Percentiles rank a stretch among this genome's conserved stretches.
These are phyloP conservation scores for Pharnaceum exiguum DNA, from an alignment of 148 eudicot genomes.

Conservation along the genomic window DNA sequence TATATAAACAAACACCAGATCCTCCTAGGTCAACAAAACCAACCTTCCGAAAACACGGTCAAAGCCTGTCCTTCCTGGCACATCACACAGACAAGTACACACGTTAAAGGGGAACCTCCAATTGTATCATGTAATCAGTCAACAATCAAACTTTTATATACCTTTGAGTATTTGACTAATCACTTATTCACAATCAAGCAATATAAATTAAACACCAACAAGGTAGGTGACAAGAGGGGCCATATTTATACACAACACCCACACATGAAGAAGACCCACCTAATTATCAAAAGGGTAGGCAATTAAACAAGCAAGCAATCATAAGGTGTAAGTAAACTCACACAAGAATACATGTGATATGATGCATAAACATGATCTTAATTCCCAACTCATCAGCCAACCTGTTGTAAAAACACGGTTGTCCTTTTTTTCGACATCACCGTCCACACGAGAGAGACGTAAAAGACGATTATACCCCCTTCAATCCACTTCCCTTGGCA, in stretches of 20 bases:
- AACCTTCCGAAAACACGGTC: constrained; percentile 12
- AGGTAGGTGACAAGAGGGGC: constrained; percentile 3
- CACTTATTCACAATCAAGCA: constrained; percentile 3
- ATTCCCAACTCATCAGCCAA: constrained; percentile 4
- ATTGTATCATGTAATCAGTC: neutral
- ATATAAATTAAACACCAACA: neutral
- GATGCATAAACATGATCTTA: constrained; percentile 12
- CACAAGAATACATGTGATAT: constrained; percentile 11
- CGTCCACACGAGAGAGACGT: no score
- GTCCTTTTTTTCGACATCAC: no score
- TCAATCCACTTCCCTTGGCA: no score
- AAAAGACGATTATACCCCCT: no score
- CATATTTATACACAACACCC: constrained; percentile 2
- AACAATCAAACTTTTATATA: neutral
- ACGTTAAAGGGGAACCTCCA: neutral
- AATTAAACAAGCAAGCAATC: constrained; percentile 10
- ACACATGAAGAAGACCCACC: constrained; percentile 5
- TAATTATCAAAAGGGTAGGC: neutral
- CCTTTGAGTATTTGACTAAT: constrained; percentile 1
- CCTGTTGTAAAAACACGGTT: neutral
- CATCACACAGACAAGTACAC: constrained; percentile 11
- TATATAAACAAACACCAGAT: constrained; percentile 8
- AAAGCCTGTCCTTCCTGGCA: constrained; percentile 21
- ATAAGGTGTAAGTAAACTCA: constrained; percentile 1
- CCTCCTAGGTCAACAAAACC: no score